Conservation (phyloP, 768 basidiomycete species). For the Gymnopilus junonius region DNA sequence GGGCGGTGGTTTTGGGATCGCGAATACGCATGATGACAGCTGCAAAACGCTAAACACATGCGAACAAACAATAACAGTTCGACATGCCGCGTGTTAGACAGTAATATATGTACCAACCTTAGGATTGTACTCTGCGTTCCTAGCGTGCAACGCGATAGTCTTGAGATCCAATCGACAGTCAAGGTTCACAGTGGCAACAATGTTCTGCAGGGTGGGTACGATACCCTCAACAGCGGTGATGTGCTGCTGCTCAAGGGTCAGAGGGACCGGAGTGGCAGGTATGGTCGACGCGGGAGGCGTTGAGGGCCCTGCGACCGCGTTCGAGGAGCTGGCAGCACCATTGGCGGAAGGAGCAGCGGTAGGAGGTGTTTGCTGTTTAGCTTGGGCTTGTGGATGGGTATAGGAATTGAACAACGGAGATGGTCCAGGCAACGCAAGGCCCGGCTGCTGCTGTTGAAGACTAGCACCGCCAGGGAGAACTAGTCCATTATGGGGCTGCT, state of each 20-base stretch:
- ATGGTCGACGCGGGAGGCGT: slow-evolving; percentile 54
- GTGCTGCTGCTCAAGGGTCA: slow-evolving; percentile 90
- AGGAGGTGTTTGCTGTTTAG: slow-evolving; percentile 31
- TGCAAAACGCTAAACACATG: slow-evolving; percentile 90
- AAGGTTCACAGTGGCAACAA: slow-evolving; percentile 98
- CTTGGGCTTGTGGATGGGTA: slow-evolving; percentile 39
- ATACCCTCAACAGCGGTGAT: slow-evolving; percentile 98
- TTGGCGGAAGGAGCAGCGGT: slow-evolving; percentile 23
- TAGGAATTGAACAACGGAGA: slow-evolving; percentile 64
- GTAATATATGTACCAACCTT: slow-evolving; percentile 81
- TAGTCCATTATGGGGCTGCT: slow-evolving; percentile 48
- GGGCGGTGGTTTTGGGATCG: slow-evolving; percentile 98
- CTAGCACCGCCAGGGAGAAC: slow-evolving; percentile 65
- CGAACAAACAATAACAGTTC: slow-evolving; percentile 64
- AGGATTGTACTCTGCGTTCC: slow-evolving; percentile 99
- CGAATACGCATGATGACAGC: slow-evolving; percentile 99
- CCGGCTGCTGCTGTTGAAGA: slow-evolving; percentile 41
- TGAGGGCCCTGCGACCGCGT: slow-evolving; percentile 61
- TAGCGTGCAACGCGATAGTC: slow-evolving; percentile 96
- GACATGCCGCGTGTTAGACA: slow-evolving; percentile 53
- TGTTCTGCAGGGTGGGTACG: slow-evolving; percentile 99
- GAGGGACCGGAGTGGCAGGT: slow-evolving; percentile 70
- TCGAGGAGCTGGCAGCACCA: slow-evolving; percentile 33
- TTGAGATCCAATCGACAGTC: slow-evolving; percentile 97
- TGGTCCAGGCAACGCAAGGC: slow-evolving; percentile 52